phyloP scores from a whole-genome alignment of 352 stramenopile species.

The Globisporangium cystogenes region DNA sequence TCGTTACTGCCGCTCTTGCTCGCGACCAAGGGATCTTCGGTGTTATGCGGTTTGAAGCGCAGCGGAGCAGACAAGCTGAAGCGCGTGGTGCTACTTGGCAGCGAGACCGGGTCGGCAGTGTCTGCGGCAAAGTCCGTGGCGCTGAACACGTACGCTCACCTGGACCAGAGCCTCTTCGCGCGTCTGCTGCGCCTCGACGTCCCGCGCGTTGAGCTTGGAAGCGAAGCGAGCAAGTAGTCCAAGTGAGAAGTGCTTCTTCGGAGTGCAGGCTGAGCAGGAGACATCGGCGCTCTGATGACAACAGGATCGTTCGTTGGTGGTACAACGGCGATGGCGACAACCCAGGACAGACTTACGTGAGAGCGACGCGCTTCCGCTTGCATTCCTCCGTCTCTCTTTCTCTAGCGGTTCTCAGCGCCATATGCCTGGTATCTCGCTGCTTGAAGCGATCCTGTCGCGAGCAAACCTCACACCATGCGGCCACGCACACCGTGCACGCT shows the following conservation, averaged over 20 bases:
- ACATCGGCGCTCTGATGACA: too few species aligned
- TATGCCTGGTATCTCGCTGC: too few species aligned
- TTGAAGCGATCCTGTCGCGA: too few species aligned
- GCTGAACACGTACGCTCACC: constrained; percentile 85
- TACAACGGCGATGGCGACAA: too few species aligned
- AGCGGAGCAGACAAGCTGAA: constrained; percentile 62
- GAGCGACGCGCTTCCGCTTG: too few species aligned
- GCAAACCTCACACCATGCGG: too few species aligned
- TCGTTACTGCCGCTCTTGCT: constrained; percentile 90
- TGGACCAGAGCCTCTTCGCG: constrained; percentile 95
- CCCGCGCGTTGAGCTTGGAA: constrained; percentile 86
- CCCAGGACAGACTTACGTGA: too few species aligned
- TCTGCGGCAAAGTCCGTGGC: constrained; percentile 88
- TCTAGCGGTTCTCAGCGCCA: too few species aligned
- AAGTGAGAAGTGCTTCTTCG: constrained; percentile 47
- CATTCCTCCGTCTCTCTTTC: too few species aligned
- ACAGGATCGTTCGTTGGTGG: too few species aligned
- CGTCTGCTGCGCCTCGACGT: constrained; percentile 92
- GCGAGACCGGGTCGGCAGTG: constrained; percentile 90
- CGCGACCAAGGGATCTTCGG: constrained; percentile 31
- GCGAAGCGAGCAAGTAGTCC: constrained; percentile 8
- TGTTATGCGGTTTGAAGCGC: background rate
- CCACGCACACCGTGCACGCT: too few species aligned
- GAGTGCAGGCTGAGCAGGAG: too few species aligned
- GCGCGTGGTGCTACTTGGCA: constrained; percentile 93